Evolutionary conservation across 2,329 filamentous ascomycete species (phyloP).

Genomic region (Ophiosphaerella narmari): DNA sequence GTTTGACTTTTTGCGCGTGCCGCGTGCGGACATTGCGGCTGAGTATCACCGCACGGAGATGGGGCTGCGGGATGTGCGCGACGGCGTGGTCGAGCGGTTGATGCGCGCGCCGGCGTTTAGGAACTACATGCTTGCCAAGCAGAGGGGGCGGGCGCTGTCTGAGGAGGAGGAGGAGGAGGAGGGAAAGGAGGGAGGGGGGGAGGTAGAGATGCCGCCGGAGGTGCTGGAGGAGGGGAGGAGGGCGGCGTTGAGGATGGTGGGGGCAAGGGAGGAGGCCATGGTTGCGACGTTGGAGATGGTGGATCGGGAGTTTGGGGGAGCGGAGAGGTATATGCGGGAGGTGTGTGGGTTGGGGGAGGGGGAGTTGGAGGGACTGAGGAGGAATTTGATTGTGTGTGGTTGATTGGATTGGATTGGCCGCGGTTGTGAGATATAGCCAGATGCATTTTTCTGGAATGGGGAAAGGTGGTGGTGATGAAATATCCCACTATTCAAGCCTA

Average conservation of each 20-base stretch:
- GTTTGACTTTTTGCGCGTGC: slow-evolving; percentile 66
- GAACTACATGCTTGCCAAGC: slow-evolving; percentile 25
- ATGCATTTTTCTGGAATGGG: not conserved
- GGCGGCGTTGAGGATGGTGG: slow-evolving; percentile 42
- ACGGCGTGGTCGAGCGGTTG: slow-evolving; percentile 58
- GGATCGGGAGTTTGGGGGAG: slow-evolving; percentile 63
- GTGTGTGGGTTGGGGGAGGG: slow-evolving; percentile 62
- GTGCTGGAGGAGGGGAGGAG: slow-evolving; percentile 26
- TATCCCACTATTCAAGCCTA: not conserved
- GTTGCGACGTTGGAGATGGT: slow-evolving; percentile 58
- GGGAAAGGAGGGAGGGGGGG: slow-evolving; percentile 18
- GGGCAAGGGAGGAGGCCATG: slow-evolving; percentile 57
- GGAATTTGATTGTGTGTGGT: slow-evolving; percentile 22
- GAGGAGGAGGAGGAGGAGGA: slow-evolving; percentile 50
- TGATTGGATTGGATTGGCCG: slow-evolving; percentile 6
- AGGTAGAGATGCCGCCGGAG: slow-evolving; percentile 49
- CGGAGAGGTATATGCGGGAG: slow-evolving; percentile 65
- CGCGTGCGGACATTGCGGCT: slow-evolving; percentile 60
- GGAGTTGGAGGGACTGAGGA: slow-evolving; percentile 57
- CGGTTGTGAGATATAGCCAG: not conserved
- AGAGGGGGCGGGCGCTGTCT: slow-evolving; percentile 33
- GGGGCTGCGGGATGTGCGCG: slow-evolving; percentile 56
- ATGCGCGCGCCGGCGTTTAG: slow-evolving; percentile 40
- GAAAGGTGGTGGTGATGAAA: not conserved
- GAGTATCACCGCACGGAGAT: slow-evolving; percentile 72